Evolutionary conservation across 768 basidiomycete species (phyloP), one percentile per base, ranked within the genome.

Genomic region (Podaxis sp.): DNA sequence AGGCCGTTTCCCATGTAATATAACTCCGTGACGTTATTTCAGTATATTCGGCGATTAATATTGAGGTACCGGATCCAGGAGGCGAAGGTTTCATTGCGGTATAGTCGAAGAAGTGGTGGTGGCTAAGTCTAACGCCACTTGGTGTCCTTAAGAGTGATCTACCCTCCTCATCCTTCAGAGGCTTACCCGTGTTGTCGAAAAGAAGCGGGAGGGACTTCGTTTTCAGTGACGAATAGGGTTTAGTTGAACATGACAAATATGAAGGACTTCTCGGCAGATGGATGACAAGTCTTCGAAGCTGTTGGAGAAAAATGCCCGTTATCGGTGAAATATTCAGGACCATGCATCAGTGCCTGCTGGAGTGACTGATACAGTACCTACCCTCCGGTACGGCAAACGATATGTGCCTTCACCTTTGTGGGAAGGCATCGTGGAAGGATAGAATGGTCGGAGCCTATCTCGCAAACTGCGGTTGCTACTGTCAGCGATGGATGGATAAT

Each of bases 111-210:
- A 46, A 46, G 44, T 17, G 30, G 42, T 42, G n/a, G 44, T 46
- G 38, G 38, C 49, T 15, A 33, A 62, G 54, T 39, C 46, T 62
- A 56, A 62, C 61, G 61, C 61, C 54, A 62, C 61, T 49, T 46
- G 46, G 28, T 15, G 44, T 44, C 30, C 13, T 33, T n/a, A 42
- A 36, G 36, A 33, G 22, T 39, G 61, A 62, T 62, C 61, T 62
- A 54, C 54, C 19, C 48, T 13, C 44, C 13, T n/a, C 19, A 19
- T n/a, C 13, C 8, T 61, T 2, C 26, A 51, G 12, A 39, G 36
- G 6, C 12, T 26, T 28, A n/a, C 28, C 36, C 54, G 17, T 8
- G 33, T 11, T 40, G 19, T 46, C n/a, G 44, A 46, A 46, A 7
- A 19, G 15, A n/a, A 17, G 19, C 3, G 17, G 19, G 42, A 46